Evolutionary conservation across 495 filamentous ascomycete species (phyloP), one percentile per base, ranked within the genome.

Genomic region (Aspergillus avenaceus): DNA sequence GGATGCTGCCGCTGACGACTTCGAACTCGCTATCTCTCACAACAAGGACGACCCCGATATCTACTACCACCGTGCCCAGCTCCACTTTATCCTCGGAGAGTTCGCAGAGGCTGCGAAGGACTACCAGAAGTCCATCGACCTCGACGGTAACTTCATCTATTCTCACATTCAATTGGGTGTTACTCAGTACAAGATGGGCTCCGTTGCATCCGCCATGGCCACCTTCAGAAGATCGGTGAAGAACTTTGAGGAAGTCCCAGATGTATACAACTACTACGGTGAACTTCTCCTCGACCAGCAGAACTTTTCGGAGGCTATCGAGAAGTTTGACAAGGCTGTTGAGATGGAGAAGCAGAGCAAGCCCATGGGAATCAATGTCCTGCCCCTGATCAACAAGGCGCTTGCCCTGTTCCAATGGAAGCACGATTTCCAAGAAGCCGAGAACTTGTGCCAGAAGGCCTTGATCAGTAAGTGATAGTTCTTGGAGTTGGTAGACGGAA

Each of bases 141-240:
- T 98, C 31, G 93, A 98, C 77, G 74, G 78, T 37, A 84, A 87
- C 47, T 98, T 98, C 70, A 98, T 98, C 74, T 98, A 95, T 79
- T 97, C 93, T 8, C 93, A 98, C 77, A 97, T 99, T 59, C 93
- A 99, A 68, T 88, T 99, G 44, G 93, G 93, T 71, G 93, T 99
- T 32, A 99, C 93, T 38, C 93, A 99, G 71, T 99, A 99, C 74
- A 99, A 99, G 84, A 95, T 97, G 90, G 95, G 93, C 49, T 96
- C 90, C 8, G 87, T 97, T 41, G 93, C 93, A 3, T 96, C 91
- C 6, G 95, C 91, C 22, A 97, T 97, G 90, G 90, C 95, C 12
- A 97, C 95, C 5, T 99, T 99, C 83, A 80, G 93, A 52, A 80
- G 91, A 25, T 95, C 91, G 63, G 91, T 97, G 60, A 99, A 97